These are phyloP conservation scores for Colletotrichum cereale DNA, from an alignment of 2,329 filamentous ascomycete genomes.

Conservation along the genomic window DNA sequence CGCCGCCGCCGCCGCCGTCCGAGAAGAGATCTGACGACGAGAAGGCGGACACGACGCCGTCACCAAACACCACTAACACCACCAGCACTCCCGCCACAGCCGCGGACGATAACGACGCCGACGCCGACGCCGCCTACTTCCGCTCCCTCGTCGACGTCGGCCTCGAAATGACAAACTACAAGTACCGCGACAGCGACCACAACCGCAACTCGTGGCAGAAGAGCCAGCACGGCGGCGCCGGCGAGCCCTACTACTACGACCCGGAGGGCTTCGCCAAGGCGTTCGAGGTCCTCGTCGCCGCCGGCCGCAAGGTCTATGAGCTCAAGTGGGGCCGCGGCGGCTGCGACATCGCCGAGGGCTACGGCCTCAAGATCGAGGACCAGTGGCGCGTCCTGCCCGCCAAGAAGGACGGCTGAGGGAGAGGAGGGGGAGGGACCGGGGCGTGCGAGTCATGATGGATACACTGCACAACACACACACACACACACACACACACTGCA, in stretches of 20 bases:
- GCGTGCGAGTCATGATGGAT: neutral
- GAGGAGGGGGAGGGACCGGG: neutral
- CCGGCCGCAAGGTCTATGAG: constrained; percentile 55
- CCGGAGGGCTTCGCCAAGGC: constrained; percentile 58
- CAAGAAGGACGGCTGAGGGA: constrained; percentile 5
- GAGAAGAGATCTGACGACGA: constrained; percentile 19
- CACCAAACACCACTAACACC: neutral
- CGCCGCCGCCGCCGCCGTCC: constrained; percentile 47
- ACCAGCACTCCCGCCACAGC: constrained; percentile 23
- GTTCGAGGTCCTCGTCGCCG: constrained; percentile 59
- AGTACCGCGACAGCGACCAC: constrained; percentile 53
- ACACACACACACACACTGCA: no score
- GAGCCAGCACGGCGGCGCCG: constrained; percentile 62
- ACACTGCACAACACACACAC: no score
- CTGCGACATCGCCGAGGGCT: constrained; percentile 55
- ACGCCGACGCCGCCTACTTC: neutral
- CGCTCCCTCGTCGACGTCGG: constrained; percentile 45
- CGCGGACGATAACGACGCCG: constrained; percentile 1
- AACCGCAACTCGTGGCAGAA: constrained; percentile 66
- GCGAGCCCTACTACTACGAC: constrained; percentile 66
- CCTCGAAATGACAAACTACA: constrained; percentile 56
- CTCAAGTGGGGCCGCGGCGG: constrained; percentile 61
- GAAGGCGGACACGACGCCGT: neutral
- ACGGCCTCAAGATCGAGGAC: constrained; percentile 55
- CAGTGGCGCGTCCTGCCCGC: constrained; percentile 61